Conservation (phyloP, 2,329 filamentous ascomycete species). For the Nemania bipapillata region DNA sequence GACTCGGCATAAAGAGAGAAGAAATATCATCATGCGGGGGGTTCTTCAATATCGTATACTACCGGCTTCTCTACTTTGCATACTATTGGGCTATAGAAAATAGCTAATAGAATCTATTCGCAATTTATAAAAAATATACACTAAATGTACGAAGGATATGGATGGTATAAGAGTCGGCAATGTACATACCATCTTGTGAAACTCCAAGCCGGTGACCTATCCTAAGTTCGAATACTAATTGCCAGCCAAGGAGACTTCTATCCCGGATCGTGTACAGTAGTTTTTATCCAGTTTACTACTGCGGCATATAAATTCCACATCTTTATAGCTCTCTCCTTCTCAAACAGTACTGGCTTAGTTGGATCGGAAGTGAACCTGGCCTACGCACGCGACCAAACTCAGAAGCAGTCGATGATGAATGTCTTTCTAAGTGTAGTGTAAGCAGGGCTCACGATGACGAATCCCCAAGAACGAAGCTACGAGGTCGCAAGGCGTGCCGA, state of each 20-base stretch:
- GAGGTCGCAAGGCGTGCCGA: not conserved
- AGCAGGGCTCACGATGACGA: slow-evolving; percentile 22
- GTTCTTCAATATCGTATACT: not conserved
- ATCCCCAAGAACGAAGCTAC: not conserved
- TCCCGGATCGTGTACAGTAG: not conserved
- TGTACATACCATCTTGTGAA: not conserved
- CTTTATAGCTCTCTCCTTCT: not conserved
- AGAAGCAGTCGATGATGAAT: not conserved
- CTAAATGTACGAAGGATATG: not conserved
- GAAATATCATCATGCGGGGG: not conserved
- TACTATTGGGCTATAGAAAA: not conserved
- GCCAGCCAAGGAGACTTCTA: not conserved
- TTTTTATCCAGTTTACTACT: not conserved
- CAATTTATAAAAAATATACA: not conserved
- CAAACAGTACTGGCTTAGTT: not conserved
- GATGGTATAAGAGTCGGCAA: not conserved
- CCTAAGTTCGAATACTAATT: not conserved
- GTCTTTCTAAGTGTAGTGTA: not conserved
- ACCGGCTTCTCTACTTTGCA: not conserved
- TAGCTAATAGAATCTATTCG: too few relatives aligned
- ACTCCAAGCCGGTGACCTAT: not conserved
- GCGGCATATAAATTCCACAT: not conserved
- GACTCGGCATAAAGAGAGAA: not conserved
- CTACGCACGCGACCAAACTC: not conserved
- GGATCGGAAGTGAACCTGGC: not conserved